Percentiles rank a stretch among this genome's conserved stretches.
Conservation (phyloP, 23 red algal genomes). For the Pyropia yezoensis region DNA sequence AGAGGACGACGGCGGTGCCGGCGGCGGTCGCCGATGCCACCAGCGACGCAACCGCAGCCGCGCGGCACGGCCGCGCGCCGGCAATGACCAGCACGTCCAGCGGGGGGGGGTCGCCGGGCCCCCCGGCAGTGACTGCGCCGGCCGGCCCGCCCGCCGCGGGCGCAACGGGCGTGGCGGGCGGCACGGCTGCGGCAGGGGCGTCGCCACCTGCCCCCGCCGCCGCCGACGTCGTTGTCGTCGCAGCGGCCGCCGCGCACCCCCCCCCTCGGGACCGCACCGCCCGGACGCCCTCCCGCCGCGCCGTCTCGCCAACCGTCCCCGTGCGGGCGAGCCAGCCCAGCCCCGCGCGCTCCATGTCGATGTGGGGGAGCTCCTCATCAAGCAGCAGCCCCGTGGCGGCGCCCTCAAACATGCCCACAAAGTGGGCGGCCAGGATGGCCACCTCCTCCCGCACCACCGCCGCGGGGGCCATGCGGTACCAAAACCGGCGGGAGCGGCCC, state of each 20-base stretch:
- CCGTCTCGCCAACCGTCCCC: constrained; percentile 4
- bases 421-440: constrained; percentile 33
- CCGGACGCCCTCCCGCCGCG: too few species aligned
- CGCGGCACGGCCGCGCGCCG: constrained; percentile 1
- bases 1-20: constrained; percentile 21
- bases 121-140: too few species aligned
- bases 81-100: constrained; percentile 13
- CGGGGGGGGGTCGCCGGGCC: neutral
- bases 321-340: constrained; percentile 13
- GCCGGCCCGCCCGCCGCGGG: too few species aligned
- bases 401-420: constrained; percentile 29
- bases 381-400: constrained; percentile 13
- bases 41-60: neutral
- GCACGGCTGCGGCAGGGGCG: too few species aligned
- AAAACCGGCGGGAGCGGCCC: constrained; percentile 50
- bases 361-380: too few species aligned
- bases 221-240: too few species aligned
- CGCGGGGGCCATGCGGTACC: constrained; percentile 50
- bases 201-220: too few species aligned
- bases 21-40: neutral
- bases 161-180: too few species aligned
- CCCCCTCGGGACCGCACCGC: too few species aligned
- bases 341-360: neutral
- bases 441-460: constrained; percentile 13
- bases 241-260: too few species aligned